phyloP scores from a whole-genome alignment of 768 basidiomycete genomes.

The Boletus subparvulus region DNA sequence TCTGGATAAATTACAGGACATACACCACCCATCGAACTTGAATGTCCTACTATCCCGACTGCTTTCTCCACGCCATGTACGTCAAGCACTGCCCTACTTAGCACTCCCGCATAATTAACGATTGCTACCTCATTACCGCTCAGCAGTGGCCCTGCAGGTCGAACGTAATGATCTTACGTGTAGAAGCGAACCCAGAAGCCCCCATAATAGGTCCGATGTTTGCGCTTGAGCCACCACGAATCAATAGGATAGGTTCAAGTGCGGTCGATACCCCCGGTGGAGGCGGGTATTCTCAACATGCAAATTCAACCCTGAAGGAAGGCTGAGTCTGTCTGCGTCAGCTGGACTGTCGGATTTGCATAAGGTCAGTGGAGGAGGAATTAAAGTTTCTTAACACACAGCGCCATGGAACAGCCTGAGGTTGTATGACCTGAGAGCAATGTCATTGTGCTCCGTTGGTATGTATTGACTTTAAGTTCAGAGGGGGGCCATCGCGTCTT shows the following conservation, averaged over 20 bases:
- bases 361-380: background rate
- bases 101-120: constrained; percentile 13
- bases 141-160: constrained; percentile 7
- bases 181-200: constrained; percentile 3
- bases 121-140: constrained; percentile 13
- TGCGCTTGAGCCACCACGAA: constrained; percentile 4
- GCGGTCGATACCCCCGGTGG: background rate
- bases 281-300: background rate
- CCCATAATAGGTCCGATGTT: constrained; percentile 10
- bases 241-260: constrained; percentile 4
- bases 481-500: background rate
- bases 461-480: background rate
- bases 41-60: background rate
- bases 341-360: constrained; percentile 1
- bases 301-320: constrained; percentile 3
- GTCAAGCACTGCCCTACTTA: constrained; percentile 8
- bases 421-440: background rate
- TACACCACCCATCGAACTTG: constrained; percentile 1
- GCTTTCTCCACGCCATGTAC: constrained; percentile 5
- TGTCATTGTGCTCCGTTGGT: background rate
- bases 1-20: background rate
- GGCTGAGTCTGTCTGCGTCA: constrained; percentile 2
- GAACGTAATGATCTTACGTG: constrained; percentile 19
- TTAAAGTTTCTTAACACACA: background rate
- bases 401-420: background rate